A percentile compares a stretch with the other conserved stretches of the same genome.
These are phyloP conservation scores for Sporothrix pallida DNA, from an alignment of 2,329 filamentous ascomycete species.

Conservation along the genomic window DNA sequence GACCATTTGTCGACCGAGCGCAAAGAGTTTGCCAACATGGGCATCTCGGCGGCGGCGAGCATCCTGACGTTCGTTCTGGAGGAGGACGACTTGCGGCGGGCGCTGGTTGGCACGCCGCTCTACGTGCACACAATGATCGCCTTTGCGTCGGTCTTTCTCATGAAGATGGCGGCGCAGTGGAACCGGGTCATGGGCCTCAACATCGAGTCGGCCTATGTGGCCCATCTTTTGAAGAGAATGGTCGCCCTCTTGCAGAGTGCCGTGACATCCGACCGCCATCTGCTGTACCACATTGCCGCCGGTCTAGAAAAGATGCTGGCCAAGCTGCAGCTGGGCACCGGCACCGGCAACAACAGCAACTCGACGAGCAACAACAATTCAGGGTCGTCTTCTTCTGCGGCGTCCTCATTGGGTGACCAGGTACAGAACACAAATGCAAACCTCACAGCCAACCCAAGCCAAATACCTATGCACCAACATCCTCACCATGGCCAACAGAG, in stretches of 20 bases:
- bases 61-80: slow-evolving; percentile 50
- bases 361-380: neutral
- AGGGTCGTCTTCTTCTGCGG: neutral
- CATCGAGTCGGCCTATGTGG: slow-evolving; percentile 45
- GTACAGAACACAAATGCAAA: neutral
- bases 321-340: neutral
- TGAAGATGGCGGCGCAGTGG: slow-evolving; percentile 45
- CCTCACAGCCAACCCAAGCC: neutral
- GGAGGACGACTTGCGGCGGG: slow-evolving; percentile 40
- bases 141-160: slow-evolving; percentile 44
- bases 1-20: slow-evolving; percentile 37
- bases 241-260: neutral
- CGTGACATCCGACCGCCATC: neutral
- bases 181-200: slow-evolving; percentile 45
- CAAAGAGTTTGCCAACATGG: slow-evolving; percentile 40
- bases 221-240: slow-evolving; percentile 41
- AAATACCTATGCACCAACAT: neutral
- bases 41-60: slow-evolving; percentile 50
- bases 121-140: slow-evolving; percentile 47
- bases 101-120: slow-evolving; percentile 41
- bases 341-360: neutral
- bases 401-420: neutral
- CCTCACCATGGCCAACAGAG: neutral
- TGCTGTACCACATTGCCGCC: slow-evolving; percentile 5
- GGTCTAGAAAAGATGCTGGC: neutral